A percentile compares a stretch with the other conserved stretches of the same genome.
These are phyloP conservation scores for Talaromyces verruculosus DNA, from an alignment of 2,329 filamentous ascomycete genomes.

Conservation along the genomic window DNA sequence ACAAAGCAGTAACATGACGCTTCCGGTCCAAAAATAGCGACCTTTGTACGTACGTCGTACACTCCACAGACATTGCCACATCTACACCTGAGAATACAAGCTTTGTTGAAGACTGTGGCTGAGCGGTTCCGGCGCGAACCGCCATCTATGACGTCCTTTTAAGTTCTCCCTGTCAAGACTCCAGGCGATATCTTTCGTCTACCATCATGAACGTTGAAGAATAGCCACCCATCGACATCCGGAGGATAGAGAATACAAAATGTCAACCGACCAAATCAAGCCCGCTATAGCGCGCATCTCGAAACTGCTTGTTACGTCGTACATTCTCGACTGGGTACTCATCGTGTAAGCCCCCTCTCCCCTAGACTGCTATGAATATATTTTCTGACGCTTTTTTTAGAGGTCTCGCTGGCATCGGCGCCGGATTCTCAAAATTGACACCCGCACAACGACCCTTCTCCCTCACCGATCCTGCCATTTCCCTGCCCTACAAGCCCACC, in stretches of 20 bases:
- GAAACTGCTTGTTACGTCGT: constrained; percentile 61
- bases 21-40: neutral
- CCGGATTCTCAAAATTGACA: constrained; percentile 57
- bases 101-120: neutral
- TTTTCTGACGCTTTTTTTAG: constrained; percentile 35
- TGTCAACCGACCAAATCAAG: neutral
- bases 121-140: neutral
- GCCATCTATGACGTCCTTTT: neutral
- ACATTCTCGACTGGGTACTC: constrained; percentile 72
- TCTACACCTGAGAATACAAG: neutral
- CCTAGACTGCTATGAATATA: neutral
- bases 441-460: constrained; percentile 72
- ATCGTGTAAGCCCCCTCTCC: constrained; percentile 48
- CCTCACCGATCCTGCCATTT: constrained; percentile 72
- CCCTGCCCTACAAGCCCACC: constrained; percentile 68
- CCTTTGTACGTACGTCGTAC: neutral
- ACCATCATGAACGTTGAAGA: neutral
- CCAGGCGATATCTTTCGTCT: neutral
- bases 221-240: neutral
- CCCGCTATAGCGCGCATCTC: constrained; percentile 33
- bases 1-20: too few species aligned
- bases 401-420: constrained; percentile 59
- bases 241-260: neutral
- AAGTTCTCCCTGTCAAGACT: neutral
- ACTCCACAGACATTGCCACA: neutral